A percentile compares a stretch with the other conserved stretches of the same genome.
Evolutionary conservation across 768 basidiomycete species (phyloP).

Genomic region (Boletus tylopilopsis): DNA sequence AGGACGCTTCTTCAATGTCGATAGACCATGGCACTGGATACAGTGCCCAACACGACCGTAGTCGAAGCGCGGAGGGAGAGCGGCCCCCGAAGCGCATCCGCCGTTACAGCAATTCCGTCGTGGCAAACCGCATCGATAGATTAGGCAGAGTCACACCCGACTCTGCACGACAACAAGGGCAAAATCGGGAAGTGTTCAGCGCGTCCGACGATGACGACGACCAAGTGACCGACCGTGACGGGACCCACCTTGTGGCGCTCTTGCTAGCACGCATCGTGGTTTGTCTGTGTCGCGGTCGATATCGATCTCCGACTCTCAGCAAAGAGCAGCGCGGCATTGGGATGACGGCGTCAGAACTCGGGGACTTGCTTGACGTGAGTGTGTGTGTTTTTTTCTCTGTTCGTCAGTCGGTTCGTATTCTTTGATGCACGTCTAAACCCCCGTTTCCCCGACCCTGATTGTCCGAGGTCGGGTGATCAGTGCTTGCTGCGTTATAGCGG

Average conservation of each 20-base stretch:
- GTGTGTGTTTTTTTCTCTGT: background rate
- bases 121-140: conserved; percentile 7
- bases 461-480: conserved; percentile 5
- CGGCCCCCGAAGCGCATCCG: conserved; percentile 29
- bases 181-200: background rate
- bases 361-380: conserved; percentile 33
- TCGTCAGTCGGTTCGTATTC: background rate
- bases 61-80: conserved; percentile 22
- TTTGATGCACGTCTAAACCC: background rate
- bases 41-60: conserved; percentile 8
- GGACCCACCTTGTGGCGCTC: conserved; percentile 15
- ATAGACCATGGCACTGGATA: conserved; percentile 4
- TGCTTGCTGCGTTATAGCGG: conserved; percentile 14
- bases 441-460: conserved; percentile 18
- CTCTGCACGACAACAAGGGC: background rate
- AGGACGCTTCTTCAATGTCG: conserved; percentile 9
- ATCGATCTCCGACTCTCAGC: conserved; percentile 4
- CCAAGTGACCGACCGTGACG: background rate
- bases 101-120: conserved; percentile 12
- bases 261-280: conserved; percentile 23
- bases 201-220: background rate
- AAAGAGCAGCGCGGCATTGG: conserved; percentile 10
- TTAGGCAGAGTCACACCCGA: conserved; percentile 12
- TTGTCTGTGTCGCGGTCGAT: conserved; percentile 22
- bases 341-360: conserved; percentile 30